Base-by-base conservation (phyloP, 2,329 filamentous ascomycete genomes). In the Zymoseptoria crescenta region DNA sequence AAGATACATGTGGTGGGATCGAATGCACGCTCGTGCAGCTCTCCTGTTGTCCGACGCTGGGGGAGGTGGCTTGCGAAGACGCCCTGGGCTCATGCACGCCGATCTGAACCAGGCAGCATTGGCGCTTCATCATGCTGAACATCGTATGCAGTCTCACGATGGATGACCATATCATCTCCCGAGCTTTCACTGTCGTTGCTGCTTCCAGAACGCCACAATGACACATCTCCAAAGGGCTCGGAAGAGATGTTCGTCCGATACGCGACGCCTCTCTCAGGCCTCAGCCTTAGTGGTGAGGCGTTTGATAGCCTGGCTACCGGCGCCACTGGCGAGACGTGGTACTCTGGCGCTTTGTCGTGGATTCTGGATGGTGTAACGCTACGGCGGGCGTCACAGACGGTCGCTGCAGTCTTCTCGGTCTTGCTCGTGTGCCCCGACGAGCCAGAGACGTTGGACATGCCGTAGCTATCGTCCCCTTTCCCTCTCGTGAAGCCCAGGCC, bases 401-500 rank as follows among this genome's bases (percentile, higher is more conserved):
- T 56, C 35, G 59, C 54, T 7, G 51, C 35, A 54, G 54, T 57
- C 56, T 64, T 63, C 49, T 65, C 65, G 24, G 49, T 60, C 53
- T 59, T 65, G 48, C 62, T 56, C 56, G 61, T 57, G 8, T 56
- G 56, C 35, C 55, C 62, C 21, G 61, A 60, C 20, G 62, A 66
- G 10, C 58, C 60, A n/a, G 63, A 66, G 20, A 63, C 62, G 53
- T 65, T 56, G 3, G 68, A 68, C 35, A 71, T 49, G 7, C 65
- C 68, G 48, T 72, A 71, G 52, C 62, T 64, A 53, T 66, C 63
- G 3, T 70, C 69, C 28, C 61, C 64, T 56, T 66, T 69, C 21
- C 67, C 65, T 19, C 69, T 63, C 3, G 68, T 65, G 56, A 71
- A 68, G 0, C 66, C 70, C 13, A 71, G 63, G 6, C 70, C 70